These are phyloP conservation scores for Fonsecaea pedrosoi DNA, from an alignment of 2,329 filamentous ascomycete genomes.

Conservation along the genomic window DNA sequence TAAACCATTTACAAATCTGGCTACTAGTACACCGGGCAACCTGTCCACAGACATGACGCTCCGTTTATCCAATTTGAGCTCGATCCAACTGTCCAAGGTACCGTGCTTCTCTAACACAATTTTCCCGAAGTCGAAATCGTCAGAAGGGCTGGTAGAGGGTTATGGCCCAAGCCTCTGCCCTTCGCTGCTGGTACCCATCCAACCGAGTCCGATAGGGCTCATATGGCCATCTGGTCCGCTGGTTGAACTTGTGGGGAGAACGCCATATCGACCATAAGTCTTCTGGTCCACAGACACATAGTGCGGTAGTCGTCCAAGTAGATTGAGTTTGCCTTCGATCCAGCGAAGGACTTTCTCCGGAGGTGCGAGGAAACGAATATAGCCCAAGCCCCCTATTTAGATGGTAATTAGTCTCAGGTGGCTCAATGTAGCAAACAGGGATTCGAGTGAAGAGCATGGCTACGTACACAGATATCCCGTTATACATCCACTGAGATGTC, in stretches of 20 bases:
- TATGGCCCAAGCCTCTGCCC: constrained; percentile 68
- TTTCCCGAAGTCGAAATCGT: constrained; percentile 66
- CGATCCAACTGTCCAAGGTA: constrained; percentile 68
- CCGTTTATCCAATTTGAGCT: not conserved
- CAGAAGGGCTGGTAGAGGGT: constrained; percentile 37
- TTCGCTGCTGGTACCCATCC: constrained; percentile 56
- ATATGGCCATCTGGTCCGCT: constrained; percentile 45
- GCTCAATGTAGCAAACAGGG: not conserved
- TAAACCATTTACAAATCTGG: constrained; percentile 4
- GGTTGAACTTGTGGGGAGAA: constrained; percentile 68
- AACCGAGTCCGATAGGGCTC: constrained; percentile 58
- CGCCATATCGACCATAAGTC: constrained; percentile 90
- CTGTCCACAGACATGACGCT: constrained; percentile 1
- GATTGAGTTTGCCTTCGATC: constrained; percentile 85
- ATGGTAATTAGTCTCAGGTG: constrained; percentile 5
- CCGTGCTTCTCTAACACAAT: constrained; percentile 61
- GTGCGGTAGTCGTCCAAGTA: constrained; percentile 82
- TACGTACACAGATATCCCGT: constrained; percentile 84
- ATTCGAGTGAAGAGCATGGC: not conserved
- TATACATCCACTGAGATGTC: constrained; percentile 81
- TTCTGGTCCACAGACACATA: constrained; percentile 96
- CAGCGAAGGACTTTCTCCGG: constrained; percentile 86
- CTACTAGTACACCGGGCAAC: constrained; percentile 7
- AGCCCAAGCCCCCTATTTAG: constrained; percentile 76
- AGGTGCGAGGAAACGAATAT: constrained; percentile 86